These are phyloP conservation scores for Mrakia blollopis DNA, from an alignment of 768 basidiomycete species.

Conservation along the genomic window DNA sequence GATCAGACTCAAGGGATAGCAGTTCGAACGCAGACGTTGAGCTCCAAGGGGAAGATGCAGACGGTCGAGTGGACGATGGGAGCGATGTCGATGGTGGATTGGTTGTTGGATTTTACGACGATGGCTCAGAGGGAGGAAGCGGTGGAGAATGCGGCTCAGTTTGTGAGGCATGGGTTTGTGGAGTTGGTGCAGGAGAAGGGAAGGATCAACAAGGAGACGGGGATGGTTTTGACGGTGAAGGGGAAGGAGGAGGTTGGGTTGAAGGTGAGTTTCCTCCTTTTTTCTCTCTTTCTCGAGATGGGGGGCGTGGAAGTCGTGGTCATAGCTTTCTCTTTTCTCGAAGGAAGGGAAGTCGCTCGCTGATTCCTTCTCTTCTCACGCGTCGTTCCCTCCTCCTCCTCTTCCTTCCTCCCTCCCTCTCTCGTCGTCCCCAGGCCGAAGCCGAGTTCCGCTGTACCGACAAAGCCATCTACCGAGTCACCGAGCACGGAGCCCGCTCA, in stretches of 20 bases:
- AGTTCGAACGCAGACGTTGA: slow-evolving; percentile 28
- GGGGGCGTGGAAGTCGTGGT: too few relatives aligned
- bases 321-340: slow-evolving; percentile 18
- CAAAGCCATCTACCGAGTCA: slow-evolving; percentile 90
- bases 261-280: slow-evolving; percentile 12
- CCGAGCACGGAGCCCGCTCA: slow-evolving; percentile 78
- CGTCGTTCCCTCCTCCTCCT: background rate
- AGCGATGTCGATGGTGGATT: slow-evolving; percentile 83
- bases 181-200: slow-evolving; percentile 55
- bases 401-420: slow-evolving; percentile 23
- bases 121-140: slow-evolving; percentile 94
- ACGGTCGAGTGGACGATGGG: slow-evolving; percentile 61
- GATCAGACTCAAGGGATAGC: slow-evolving; percentile 38
- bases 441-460: slow-evolving; percentile 96
- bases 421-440: slow-evolving; percentile 79
- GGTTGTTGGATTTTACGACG: slow-evolving; percentile 96
- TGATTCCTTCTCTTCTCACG: too few relatives aligned
- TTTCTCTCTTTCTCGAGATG: slow-evolving; percentile 5
- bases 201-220: slow-evolving; percentile 39
- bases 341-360: too few relatives aligned
- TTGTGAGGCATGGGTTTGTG: slow-evolving; percentile 90
- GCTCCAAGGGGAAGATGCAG: slow-evolving; percentile 24
- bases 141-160: slow-evolving; percentile 95
- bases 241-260: slow-evolving; percentile 25
- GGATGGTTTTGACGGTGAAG: slow-evolving; percentile 38